phyloP scores from a whole-genome alignment of 768 basidiomycete species.

The Panellus pusillus region DNA sequence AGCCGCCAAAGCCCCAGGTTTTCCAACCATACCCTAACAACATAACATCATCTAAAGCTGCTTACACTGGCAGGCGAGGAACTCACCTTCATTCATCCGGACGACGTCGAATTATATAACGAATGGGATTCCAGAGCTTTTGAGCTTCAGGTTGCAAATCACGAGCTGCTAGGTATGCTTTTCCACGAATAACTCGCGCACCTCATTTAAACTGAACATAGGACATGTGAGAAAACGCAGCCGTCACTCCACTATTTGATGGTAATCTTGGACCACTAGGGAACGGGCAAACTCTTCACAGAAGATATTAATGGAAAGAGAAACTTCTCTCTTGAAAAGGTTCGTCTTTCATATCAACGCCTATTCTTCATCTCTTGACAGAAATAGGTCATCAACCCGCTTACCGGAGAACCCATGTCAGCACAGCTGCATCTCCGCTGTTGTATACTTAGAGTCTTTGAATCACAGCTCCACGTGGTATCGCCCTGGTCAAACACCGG shows the following conservation, averaged over 20 bases:
- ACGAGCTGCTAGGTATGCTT: constrained; percentile 69
- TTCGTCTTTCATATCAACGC: constrained; percentile 15
- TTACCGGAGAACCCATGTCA: constrained; percentile 76
- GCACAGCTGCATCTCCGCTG: not conserved
- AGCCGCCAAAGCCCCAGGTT: constrained; percentile 83
- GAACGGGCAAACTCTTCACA: constrained; percentile 80
- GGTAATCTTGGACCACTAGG: constrained; percentile 41
- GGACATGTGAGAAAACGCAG: too few species aligned
- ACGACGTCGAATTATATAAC: constrained; percentile 73
- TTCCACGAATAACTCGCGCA: too few species aligned
- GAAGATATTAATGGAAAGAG: constrained; percentile 73
- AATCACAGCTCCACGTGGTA: constrained; percentile 75
- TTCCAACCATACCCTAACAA: not conserved
- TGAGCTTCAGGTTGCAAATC: constrained; percentile 88
- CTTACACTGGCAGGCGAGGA: constrained; percentile 56
- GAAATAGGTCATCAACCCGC: constrained; percentile 71
- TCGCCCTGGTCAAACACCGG: constrained; percentile 81
- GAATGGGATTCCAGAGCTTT: constrained; percentile 78
- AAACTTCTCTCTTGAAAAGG: constrained; percentile 79
- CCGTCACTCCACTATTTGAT: not conserved
- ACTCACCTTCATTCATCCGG: constrained; percentile 79
- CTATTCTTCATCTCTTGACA: not conserved
- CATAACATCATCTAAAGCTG: not conserved
- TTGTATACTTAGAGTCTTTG: not conserved
- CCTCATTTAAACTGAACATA: too few species aligned